phyloP scores from a whole-genome alignment of 2,329 filamentous ascomycete genomes.

The Fusarium neocosmosporiellum region DNA sequence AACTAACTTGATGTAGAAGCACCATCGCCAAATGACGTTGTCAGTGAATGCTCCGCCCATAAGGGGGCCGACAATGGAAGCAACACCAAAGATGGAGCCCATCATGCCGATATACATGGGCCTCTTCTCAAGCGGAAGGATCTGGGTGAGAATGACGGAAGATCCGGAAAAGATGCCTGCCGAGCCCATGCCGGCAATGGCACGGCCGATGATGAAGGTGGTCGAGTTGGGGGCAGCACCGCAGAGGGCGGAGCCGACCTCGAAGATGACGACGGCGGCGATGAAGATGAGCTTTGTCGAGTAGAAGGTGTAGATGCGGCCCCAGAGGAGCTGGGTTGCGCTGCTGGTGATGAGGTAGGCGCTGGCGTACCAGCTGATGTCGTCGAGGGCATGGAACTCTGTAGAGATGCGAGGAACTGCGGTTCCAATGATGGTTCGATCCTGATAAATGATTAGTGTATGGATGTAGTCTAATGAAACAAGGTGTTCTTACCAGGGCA shows the following conservation, averaged over 20 bases:
- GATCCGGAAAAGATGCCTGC: constrained; percentile 51
- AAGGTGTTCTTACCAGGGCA: neutral
- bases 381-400: constrained; percentile 54
- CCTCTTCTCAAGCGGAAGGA: constrained; percentile 18
- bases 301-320: constrained; percentile 45
- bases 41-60: constrained; percentile 26
- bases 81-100: constrained; percentile 56
- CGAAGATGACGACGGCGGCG: constrained; percentile 36
- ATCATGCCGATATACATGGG: constrained; percentile 43
- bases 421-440: constrained; percentile 21
- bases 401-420: constrained; percentile 32
- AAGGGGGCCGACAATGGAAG: constrained; percentile 40
- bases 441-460: neutral
- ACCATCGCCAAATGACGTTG: constrained; percentile 32
- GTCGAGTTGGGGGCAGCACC: constrained; percentile 43
- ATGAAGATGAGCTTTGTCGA: constrained; percentile 43
- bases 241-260: constrained; percentile 40
- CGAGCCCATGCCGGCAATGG: constrained; percentile 51
- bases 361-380: constrained; percentile 54
- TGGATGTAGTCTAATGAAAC: neutral
- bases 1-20: constrained; percentile 28
- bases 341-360: constrained; percentile 43
- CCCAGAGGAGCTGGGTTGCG: constrained; percentile 41
- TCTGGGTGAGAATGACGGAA: constrained; percentile 26
- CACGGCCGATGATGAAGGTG: constrained; percentile 52